These are phyloP conservation scores for Colletotrichum cordylinicola DNA, from an alignment of 2,329 filamentous ascomycete species.

Conservation along the genomic window DNA sequence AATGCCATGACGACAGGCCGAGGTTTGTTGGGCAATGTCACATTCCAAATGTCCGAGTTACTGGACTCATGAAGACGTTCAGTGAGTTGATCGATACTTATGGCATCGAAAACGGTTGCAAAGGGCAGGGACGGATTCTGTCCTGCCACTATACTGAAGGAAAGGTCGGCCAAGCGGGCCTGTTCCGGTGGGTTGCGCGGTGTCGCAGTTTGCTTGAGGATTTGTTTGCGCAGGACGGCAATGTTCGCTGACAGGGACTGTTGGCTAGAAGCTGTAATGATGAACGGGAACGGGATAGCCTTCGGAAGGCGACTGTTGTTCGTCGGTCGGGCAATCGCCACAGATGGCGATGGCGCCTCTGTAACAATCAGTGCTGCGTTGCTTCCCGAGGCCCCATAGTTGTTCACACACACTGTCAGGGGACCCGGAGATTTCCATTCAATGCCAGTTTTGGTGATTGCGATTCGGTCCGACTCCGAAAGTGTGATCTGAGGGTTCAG, in stretches of 20 bases:
- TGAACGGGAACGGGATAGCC: background rate
- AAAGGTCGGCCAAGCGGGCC: background rate
- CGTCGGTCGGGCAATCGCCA: background rate
- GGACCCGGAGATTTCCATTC: background rate
- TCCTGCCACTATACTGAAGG: background rate
- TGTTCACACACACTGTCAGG: conserved; percentile 38
- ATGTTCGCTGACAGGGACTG: background rate
- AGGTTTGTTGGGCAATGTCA: conserved; percentile 13
- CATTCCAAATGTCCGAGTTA: background rate
- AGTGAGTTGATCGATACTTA: background rate
- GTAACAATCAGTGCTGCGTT: conserved; percentile 29
- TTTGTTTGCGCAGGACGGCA: background rate
- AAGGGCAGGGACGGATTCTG: background rate
- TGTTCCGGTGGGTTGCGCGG: background rate
- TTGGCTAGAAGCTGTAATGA: background rate
- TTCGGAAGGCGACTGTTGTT: background rate
- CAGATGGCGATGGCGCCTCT: background rate
- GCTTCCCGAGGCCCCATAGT: conserved; percentile 36
- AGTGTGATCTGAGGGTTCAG: conserved; percentile 31
- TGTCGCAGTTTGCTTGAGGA: background rate
- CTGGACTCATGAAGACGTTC: background rate
- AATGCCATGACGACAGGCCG: conserved; percentile 38
- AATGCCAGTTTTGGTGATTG: background rate
- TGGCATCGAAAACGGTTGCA: background rate
- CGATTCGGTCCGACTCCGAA: background rate